A percentile compares a stretch with the other conserved stretches of the same genome.
These are phyloP conservation scores for Lentinula sp. DNA, from an alignment of 768 basidiomycete species.

Conservation along the genomic window DNA sequence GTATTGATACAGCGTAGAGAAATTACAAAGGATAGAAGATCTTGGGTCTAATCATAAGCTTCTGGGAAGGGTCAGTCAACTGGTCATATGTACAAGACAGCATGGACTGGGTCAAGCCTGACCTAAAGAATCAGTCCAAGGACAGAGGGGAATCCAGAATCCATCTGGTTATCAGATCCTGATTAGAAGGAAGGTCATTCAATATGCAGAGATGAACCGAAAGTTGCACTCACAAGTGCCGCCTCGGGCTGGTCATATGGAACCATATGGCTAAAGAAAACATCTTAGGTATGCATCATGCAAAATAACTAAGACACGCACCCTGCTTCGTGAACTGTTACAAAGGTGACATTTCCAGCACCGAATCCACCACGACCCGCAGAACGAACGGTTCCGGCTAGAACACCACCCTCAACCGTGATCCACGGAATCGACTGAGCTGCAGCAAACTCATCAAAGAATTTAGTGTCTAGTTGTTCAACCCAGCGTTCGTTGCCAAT, in stretches of 20 bases:
- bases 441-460: conserved; percentile 52
- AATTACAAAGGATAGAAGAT: background rate
- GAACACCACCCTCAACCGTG: conserved; percentile 41
- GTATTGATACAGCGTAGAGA: background rate
- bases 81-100: background rate
- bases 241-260: conserved; percentile 88
- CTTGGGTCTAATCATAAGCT: background rate
- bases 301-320: conserved; percentile 27
- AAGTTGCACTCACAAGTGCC: conserved; percentile 51
- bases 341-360: conserved; percentile 84
- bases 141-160: conserved; percentile 39
- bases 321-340: conserved; percentile 76
- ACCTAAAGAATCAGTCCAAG: background rate
- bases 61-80: background rate
- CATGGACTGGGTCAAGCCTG: background rate
- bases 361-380: conserved; percentile 59
- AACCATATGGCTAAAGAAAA: conserved; percentile 68
- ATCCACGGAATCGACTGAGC: conserved; percentile 52
- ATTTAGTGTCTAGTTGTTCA: conserved; percentile 52
- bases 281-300: background rate
- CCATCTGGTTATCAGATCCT: conserved; percentile 63
- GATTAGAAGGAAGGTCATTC: background rate
- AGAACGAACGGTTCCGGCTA: conserved; percentile 63
- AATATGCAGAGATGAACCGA: background rate
- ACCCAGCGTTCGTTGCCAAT: conserved; percentile 81